Base-by-base conservation (phyloP, 441 rosid genomes). In the Flueggea neowawraea region DNA sequence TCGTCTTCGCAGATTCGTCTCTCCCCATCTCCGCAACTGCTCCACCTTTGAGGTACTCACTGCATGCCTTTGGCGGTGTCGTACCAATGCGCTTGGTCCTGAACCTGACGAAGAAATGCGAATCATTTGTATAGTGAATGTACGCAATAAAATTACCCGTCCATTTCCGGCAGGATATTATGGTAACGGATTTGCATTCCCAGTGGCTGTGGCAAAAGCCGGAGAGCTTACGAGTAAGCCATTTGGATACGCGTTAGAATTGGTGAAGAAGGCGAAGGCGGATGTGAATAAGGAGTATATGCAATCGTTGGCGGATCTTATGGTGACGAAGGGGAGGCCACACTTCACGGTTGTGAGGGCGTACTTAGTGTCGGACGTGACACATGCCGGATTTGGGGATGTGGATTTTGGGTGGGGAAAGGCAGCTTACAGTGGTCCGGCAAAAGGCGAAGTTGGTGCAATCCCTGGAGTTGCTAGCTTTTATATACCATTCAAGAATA, bases 61-160 rank as follows among this genome's bases (percentile, higher is more conserved):
- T 0, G 84, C 95, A 17, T 82, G 73, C 52, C 55, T 88, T 10
- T 88, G 91, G 91, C 82, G 74, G 10, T 80, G 82, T 53, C 85
- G 90, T 0, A 82, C 86, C 1, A 22, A 64, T 3, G 82, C 95
- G 0, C 59, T 85, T 54, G 71, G 56, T 14, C 81, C 76, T 3
- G 73, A 77, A 31, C 82, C 84, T 0, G 12, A 59, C 6, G 73
- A 79, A 16, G 81, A 73, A 53, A 78, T 83, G 78, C 77, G 87
- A 5, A 17, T 88, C 14, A 54, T 73, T 0, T 77, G 69, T 67
- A 5, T 68, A 12, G 65, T 63, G 9, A 80, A 78, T 55, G 61
- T 75, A 0, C 83, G 85, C 7, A n/a, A 62, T 8, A 80, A 70
- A 17, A 50, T 81, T 17, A 49, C 72, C 36, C 83, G 82, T 0